Base-by-base conservation (phyloP, 352 stramenopile genomes). In the Globisporangium radiosum region DNA sequence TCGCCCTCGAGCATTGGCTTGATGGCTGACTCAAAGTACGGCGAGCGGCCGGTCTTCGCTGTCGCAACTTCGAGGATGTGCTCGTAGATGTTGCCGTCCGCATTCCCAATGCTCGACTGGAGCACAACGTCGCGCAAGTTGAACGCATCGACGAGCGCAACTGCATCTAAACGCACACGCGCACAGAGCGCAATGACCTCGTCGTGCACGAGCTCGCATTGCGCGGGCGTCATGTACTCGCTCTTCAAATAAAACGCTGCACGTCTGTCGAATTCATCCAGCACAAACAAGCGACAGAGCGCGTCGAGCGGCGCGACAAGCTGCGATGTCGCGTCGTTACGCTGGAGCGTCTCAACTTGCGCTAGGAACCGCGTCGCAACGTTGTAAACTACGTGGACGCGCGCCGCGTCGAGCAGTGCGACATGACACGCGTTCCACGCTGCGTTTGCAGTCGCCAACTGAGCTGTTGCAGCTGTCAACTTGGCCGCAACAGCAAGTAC, bases 51-150 rank as follows among this genome's bases (percentile, higher is more conserved):
- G 19, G 56, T 71, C 52, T 76, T 73, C 43, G 66, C 54, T n/a
- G 56, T 57, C 43, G 76, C 76, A 38, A 79, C 76, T 2, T 60
- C 60, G 9, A 90, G 64, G 5, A 84, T 72, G 59, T 69, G 60
- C 69, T 90, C 70, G 66, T 94, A 94, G 42, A 94, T 73, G 57
- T 88, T 80, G 39, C 85, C 83, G 59, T 93, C 79, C 7, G 65
- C 63, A 17, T 60, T 56, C 7, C 83, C 83, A 7, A 94, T 78
- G 13, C 62, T 78, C 54, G 81, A 92, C 66, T 89, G 87, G 3
- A 94, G 52, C n/a, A 87, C 59, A 7, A 72, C 59, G 59, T 94
- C 83, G 38, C 72, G 79, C 44, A 93, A 57, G 66, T 91, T 80
- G 63, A 90, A 94, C 37, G 76, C 67, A 52, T 94, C 85, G 8